These are phyloP conservation scores for Strigomonas culicis DNA, from an alignment of 208 protist species.

Conservation along the genomic window DNA sequence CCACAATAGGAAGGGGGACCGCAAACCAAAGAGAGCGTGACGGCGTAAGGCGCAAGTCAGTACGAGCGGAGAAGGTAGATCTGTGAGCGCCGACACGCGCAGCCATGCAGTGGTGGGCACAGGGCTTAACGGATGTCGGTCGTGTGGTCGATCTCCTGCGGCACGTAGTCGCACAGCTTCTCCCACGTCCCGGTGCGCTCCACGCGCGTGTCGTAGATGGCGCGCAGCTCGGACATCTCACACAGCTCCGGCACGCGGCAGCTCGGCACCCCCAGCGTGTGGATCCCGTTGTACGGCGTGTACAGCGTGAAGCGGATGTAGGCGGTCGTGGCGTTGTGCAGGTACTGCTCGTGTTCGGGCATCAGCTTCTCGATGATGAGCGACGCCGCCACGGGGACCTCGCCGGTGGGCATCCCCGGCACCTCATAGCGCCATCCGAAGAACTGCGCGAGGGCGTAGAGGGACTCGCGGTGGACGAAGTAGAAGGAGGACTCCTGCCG, in stretches of 20 bases:
- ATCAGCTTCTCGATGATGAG: slow-evolving; percentile 77
- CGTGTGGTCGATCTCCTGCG: slow-evolving; percentile 67
- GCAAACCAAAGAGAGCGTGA: no score
- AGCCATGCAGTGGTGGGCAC: background rate
- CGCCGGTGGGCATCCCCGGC: slow-evolving; percentile 51
- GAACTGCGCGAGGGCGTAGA: slow-evolving; percentile 82
- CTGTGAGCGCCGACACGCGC: background rate
- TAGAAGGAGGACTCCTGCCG: slow-evolving; percentile 69
- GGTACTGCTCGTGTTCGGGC: slow-evolving; percentile 26
- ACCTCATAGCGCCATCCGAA: slow-evolving; percentile 72
- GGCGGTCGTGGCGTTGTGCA: slow-evolving; percentile 32
- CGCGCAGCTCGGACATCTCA: slow-evolving; percentile 50
- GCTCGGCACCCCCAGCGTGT: slow-evolving; percentile 39
- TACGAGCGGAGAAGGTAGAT: background rate
- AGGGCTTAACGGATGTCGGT: slow-evolving; percentile 69
- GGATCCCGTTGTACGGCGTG: slow-evolving; percentile 65
- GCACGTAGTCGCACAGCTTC: slow-evolving; percentile 62
- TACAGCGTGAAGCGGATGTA: slow-evolving; percentile 60
- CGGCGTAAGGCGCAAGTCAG: no score
- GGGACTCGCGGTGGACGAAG: slow-evolving; percentile 81
- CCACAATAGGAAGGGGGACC: no score
- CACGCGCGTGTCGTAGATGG: slow-evolving; percentile 53
- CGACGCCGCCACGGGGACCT: slow-evolving; percentile 66
- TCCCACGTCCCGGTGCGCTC: slow-evolving; percentile 71
- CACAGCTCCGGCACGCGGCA: slow-evolving; percentile 76